phyloP scores from a whole-genome alignment of 2,329 filamentous ascomycete genomes.

The Aspergillus fumigatus region DNA sequence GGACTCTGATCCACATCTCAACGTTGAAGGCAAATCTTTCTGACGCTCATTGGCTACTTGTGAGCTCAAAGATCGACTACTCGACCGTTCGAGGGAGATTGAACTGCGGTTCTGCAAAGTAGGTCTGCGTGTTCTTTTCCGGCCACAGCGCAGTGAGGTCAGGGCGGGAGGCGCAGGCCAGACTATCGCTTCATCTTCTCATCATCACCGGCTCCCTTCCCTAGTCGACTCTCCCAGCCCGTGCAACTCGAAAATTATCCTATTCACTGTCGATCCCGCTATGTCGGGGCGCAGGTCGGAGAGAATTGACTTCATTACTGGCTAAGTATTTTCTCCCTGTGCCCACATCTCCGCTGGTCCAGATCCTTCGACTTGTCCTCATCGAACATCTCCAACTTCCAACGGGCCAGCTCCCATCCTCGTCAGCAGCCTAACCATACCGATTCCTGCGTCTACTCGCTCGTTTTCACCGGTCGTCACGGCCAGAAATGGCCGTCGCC shows the following conservation, averaged over 20 bases:
- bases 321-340: constrained; percentile 2
- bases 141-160: background rate
- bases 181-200: background rate
- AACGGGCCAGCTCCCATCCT: background rate
- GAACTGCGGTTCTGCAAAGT: background rate
- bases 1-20: background rate
- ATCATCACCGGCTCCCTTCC: background rate
- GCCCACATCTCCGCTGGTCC: background rate
- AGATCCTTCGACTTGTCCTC: background rate
- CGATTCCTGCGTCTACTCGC: constrained; percentile 6
- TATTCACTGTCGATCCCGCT: background rate
- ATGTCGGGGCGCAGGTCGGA: constrained; percentile 7
- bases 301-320: constrained; percentile 5
- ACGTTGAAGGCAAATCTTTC: background rate
- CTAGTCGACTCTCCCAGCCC: background rate
- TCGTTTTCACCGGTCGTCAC: constrained; percentile 13
- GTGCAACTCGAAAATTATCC: background rate
- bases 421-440: constrained; percentile 11
- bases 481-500: constrained; percentile 50
- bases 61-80: background rate
- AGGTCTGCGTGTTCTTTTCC: background rate
- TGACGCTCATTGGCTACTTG: background rate
- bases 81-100: background rate
- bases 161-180: background rate
- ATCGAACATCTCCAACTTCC: background rate